Base-by-base conservation (phyloP, 73 alveolate species). In the Breviolum minutum region DNA sequence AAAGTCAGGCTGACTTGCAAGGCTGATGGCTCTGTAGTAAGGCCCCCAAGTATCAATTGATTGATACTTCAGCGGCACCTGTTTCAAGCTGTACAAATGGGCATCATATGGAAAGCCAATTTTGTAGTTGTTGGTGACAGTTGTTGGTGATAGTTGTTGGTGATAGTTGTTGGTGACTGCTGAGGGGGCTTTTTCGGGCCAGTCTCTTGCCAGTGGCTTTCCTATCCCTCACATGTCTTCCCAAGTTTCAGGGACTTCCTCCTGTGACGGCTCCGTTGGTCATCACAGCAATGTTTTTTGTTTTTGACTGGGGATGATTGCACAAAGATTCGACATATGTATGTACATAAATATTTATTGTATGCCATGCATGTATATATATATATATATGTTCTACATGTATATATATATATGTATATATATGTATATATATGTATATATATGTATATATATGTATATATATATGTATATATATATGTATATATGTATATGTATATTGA, bases 181-280 rank as follows among this genome's bases (percentile, higher is more conserved):
- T 68, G n/a, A n/a, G n/a, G n/a, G n/a, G n/a, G 0, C 54, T 40
- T 40, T 40, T 3, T 40, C 0, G 54, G 54, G 54, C 54, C 54
- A 40, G 54, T 40, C 54, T 40, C 54, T 40, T 40, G 0, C 3
- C 54, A 66, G 77, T 68, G 17, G 77, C 77, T 40, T 40, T 40
- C 54, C 54, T 0, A 40, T 83, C 63, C n/a, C 73, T 90, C 97
- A 90, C 97, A 90, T 90, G 88, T 90, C 97, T 71, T 90, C 97
- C 97, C 97, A 90, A 74, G 64, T 90, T 20, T 90, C 97, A 0
- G 97, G 97, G 30, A 90, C 97, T 54, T 90, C 88, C 88, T 48
- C 66, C 85, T 69, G 92, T 17, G 61, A 80, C 13, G 89, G 8
- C 26, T 14, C 24, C 19, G 14, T 8, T 29, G 2, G 24, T 24